Conservation (phyloP, 257 asterid species). For the Gardenia jasminoides region DNA sequence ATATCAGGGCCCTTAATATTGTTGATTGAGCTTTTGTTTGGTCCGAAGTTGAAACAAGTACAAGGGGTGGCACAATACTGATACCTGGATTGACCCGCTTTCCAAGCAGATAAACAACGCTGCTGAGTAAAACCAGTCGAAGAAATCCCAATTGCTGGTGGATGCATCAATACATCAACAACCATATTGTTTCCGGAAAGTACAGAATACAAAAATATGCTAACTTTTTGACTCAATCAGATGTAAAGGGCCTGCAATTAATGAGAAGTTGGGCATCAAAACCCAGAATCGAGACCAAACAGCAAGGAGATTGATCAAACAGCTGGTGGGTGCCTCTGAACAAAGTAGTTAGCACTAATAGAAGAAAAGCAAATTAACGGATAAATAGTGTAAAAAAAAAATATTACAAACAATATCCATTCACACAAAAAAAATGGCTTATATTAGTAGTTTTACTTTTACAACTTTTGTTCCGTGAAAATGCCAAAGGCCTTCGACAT, state of each 20-base stretch:
- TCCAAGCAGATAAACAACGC: neutral
- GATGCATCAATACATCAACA: constrained; percentile 8
- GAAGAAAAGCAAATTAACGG: neutral
- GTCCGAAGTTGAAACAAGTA: constrained; percentile 23
- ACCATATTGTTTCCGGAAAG: constrained; percentile 22
- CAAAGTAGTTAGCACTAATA: neutral
- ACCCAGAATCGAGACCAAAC: neutral
- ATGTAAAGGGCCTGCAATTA: neutral
- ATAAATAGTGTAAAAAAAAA: neutral
- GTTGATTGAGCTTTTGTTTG: constrained; percentile 4
- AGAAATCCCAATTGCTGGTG: constrained; percentile 8
- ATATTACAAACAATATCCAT: neutral
- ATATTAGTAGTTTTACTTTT: neutral
- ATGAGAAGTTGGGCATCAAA: neutral
- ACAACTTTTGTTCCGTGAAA: too few relatives aligned
- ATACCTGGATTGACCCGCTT: constrained; percentile 10
- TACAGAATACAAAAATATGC: neutral
- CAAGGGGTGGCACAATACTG: constrained; percentile 24
- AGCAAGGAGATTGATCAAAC: constrained; percentile 6
- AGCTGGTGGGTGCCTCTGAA: neutral
- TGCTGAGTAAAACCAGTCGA: neutral
- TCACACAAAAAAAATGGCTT: neutral
- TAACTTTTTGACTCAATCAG: constrained; percentile 4
- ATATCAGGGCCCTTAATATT: constrained; percentile 25
- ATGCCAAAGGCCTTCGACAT: too few relatives aligned